Evolutionary conservation across 176 grass and related monocot species (phyloP).

Genomic region (Melocanna baccifera): DNA sequence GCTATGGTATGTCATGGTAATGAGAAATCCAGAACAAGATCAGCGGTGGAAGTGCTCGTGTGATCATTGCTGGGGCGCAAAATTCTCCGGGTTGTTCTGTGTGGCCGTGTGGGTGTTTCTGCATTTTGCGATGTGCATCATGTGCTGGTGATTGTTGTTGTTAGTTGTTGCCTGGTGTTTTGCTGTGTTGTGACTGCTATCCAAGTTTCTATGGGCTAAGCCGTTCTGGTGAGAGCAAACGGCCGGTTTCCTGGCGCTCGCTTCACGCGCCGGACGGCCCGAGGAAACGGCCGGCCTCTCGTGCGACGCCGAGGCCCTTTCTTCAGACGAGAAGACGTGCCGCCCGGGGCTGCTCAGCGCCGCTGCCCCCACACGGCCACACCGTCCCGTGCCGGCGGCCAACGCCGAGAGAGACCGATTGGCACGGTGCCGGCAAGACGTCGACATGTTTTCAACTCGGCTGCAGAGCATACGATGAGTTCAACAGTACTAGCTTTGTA

Average conservation of each 20-base stretch:
- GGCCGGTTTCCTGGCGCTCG: too few relatives aligned
- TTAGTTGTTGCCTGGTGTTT: neutral
- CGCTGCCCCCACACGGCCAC: too few relatives aligned
- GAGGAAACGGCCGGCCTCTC: too few relatives aligned
- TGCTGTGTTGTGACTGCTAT: neutral
- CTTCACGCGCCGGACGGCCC: neutral
- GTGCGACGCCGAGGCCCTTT: too few relatives aligned
- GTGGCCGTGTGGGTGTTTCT: neutral
- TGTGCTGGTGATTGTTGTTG: neutral
- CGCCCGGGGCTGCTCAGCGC: too few relatives aligned
- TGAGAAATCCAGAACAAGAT: neutral
- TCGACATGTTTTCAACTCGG: neutral
- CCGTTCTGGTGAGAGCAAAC: too few relatives aligned
- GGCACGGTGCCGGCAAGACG: neutral
- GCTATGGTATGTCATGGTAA: neutral
- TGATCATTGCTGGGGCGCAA: too few relatives aligned
- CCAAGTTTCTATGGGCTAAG: too few relatives aligned
- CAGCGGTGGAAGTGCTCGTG: neutral
- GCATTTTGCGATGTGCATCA: neutral
- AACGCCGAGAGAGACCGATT: too few relatives aligned
- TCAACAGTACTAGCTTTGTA: neutral
- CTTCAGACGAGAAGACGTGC: too few relatives aligned
- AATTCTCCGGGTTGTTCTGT: too few relatives aligned
- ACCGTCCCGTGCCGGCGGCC: too few relatives aligned
- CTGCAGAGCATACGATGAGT: neutral